Evolutionary conservation across 2,329 filamentous ascomycete species (phyloP), one percentile per base, ranked within the genome.

Genomic region (Aspergillus novofumigatus): DNA sequence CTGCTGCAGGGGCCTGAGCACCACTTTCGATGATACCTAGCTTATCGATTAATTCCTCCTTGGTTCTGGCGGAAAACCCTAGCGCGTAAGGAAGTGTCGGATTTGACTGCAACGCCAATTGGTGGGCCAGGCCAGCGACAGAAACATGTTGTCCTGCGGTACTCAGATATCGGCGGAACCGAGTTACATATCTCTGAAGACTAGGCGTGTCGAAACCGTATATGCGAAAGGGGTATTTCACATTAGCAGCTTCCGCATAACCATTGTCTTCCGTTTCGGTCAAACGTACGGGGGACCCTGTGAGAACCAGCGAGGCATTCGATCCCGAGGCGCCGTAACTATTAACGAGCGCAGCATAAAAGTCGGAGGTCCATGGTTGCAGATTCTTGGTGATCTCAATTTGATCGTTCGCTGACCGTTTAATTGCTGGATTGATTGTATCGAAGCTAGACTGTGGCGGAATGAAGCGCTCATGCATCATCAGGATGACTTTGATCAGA

Each of bases 401-500:
- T 7, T 53, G 47, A 38, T 61, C 49, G 10, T 51, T 10, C 1
- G 56, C 20, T 7, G 41, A 9, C 1, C 41, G 44, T 4, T 59
- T 55, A 17, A 70, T 67, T 4, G 25, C 3, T 2, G 62, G 57
- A 51, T 64, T 69, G 29, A 71, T 59, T 1, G 28, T 58, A 0
- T 54, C 35, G 48, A 69, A 69, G 28, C 60, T 67, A 3, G 70
- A 61, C 51, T 70, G 68, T 8, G 60, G 60, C 1, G 67, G 65
- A 10, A 72, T 68, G 3, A 17, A 48, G 5, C 58, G 42, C 3
- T 66, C 8, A 5, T 69, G 51, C n/a, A 72, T 61, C 63, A 71
- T 70, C 23, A 71, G 44, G 17, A 73, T 20, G 1, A 65, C 44
- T 52, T 73, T 71, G 38, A 72, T 59, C 8, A 74, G 48, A 0